Base-by-base conservation (phyloP, 805 yeast genomes). In the Cyberlindnera mississippiensis region DNA sequence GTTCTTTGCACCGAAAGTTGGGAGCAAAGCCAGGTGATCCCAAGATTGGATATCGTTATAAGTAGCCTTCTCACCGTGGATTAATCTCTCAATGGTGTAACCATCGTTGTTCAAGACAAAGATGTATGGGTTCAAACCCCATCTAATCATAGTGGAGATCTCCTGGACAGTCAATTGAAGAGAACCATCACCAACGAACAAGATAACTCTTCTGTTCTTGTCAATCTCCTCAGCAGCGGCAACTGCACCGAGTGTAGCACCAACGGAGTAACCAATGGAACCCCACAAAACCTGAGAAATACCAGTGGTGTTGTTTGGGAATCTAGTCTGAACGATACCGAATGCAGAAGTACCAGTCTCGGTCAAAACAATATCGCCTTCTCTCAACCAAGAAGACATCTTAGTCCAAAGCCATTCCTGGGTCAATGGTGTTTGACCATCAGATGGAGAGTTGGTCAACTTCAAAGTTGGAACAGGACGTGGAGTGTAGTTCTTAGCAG, bases 261-360 rank as follows among this genome's bases (percentile, higher is more conserved):
- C 86, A 45, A 79, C 76, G 38, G 86, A 69, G 67, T 65, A 80
- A 56, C 88, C 88, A 61, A 81, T 81, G 37, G 86, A 80, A 55
- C 87, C 86, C 85, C 85, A 82, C 56, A 82, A 67, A 41, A 80
- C 86, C 68, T 81, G 88, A 42, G 86, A 79, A 47, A 81, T 80
- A 62, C 85, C 86, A 50, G 72, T 67, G 33, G 78, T 71, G 59
- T 75, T 64, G 51, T 68, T 62, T 50, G 88, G 87, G 76, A 76
- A 80, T 59, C 73, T 74, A 22, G 85, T 68, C 60, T 76, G 80
- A 52, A 77, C 71, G 49, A 81, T 75, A 68, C 88, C 88, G 56
- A 81, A 81, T 40, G 85, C 81, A 33, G 87, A 77, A 30, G 88
- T 82, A 66, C 88, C 88, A 34, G 87, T 81, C 64, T 82, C 88